A percentile compares a stretch with the other conserved stretches of the same genome.
These are phyloP conservation scores for Aspergillus sclerotialis DNA, from an alignment of 2,329 filamentous ascomycete genomes.

Conservation along the genomic window DNA sequence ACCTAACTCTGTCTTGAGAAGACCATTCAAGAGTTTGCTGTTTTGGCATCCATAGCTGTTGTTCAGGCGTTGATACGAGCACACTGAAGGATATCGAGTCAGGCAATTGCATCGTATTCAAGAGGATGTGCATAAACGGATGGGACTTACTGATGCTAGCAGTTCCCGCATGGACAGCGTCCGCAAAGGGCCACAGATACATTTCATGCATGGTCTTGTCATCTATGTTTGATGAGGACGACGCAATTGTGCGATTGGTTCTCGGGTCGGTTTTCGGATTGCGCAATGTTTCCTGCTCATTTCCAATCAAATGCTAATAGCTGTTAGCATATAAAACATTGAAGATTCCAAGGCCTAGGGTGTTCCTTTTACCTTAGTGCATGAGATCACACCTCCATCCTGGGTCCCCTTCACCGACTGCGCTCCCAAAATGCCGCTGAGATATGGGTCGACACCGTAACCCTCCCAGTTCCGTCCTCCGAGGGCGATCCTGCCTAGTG, in stretches of 20 bases:
- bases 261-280: constrained; percentile 18
- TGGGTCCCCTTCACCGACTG: constrained; percentile 38
- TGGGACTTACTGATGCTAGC: constrained; percentile 29
- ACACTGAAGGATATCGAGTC: constrained; percentile 38
- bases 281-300: constrained; percentile 55
- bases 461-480: constrained; percentile 41
- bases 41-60: constrained; percentile 77
- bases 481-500: constrained; percentile 35
- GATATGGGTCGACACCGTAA: constrained; percentile 33
- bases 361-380: constrained; percentile 10
- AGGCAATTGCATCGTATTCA: constrained; percentile 44
- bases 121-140: neutral
- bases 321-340: constrained; percentile 42
- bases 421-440: constrained; percentile 34
- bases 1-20: constrained; percentile 72
- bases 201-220: constrained; percentile 69
- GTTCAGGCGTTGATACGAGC: constrained; percentile 58
- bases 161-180: constrained; percentile 62
- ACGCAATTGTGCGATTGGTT: neutral
- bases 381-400: constrained; percentile 33
- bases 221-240: constrained; percentile 48
- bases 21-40: constrained; percentile 64
- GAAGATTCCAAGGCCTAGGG: too few species aligned
- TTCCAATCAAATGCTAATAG: constrained; percentile 53
- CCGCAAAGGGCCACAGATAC: constrained; percentile 72